A percentile compares a stretch with the other conserved stretches of the same genome.
These are phyloP conservation scores for Macrolepiota albuminosa DNA, from an alignment of 768 basidiomycete genomes.

Conservation along the genomic window DNA sequence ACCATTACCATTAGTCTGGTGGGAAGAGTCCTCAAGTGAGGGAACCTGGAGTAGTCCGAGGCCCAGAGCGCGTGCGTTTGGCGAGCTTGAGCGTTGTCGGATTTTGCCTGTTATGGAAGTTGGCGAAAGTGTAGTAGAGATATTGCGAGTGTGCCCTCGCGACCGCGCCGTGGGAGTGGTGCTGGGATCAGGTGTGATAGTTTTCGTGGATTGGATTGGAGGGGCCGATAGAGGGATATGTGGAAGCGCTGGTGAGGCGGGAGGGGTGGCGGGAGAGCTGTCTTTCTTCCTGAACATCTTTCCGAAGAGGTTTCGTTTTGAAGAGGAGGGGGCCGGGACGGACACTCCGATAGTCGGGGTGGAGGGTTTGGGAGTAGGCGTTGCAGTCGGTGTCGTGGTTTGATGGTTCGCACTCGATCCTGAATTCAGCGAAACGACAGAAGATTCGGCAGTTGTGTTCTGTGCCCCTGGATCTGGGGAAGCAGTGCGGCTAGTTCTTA, in stretches of 20 bases:
- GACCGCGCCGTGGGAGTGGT: conserved; percentile 12
- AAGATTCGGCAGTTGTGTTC: conserved; percentile 15
- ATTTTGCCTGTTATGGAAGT: conserved; percentile 5
- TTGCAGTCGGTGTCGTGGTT: conserved; percentile 11
- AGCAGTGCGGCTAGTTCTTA: conserved; percentile 23
- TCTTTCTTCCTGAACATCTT: conserved; percentile 62
- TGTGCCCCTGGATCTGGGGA: conserved; percentile 14
- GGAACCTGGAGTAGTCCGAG: conserved; percentile 14
- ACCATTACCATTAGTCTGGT: conserved; percentile 2
- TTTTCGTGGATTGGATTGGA: conserved; percentile 6
- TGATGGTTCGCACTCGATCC: conserved; percentile 3
- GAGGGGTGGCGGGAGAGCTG: conserved; percentile 10
- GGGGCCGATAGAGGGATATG: conserved; percentile 13
- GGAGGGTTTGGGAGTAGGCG: background rate
- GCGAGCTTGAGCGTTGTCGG: conserved; percentile 17
- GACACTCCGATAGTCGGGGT: background rate
- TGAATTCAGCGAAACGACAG: conserved; percentile 13
- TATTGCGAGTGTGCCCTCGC: conserved; percentile 13
- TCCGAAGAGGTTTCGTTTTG: conserved; percentile 61
- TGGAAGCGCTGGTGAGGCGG: conserved; percentile 25
- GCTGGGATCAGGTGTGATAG: conserved; percentile 6
- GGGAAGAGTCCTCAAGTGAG: conserved; percentile 8
- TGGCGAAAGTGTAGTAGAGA: conserved; percentile 11
- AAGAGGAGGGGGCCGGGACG: conserved; percentile 3
- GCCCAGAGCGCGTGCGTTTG: conserved; percentile 11